These are phyloP conservation scores for Aspergillus novoparasiticus DNA, from an alignment of 2,329 filamentous ascomycete species.

Conservation along the genomic window DNA sequence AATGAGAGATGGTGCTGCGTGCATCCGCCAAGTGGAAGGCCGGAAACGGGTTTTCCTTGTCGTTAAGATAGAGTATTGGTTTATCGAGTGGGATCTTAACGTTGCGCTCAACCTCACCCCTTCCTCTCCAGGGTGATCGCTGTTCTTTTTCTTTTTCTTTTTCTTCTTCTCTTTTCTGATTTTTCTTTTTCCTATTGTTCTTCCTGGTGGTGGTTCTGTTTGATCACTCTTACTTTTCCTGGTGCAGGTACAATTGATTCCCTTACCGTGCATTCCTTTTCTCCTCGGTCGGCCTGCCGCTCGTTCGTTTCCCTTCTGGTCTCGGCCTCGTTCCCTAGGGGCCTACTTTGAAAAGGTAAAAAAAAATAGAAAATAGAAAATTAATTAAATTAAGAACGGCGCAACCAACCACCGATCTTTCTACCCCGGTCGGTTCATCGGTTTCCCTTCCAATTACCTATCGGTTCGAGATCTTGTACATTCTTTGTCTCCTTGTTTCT, in stretches of 20 bases:
- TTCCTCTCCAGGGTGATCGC: background rate
- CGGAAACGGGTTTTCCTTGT: conserved; percentile 1
- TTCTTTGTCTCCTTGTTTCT: conserved; percentile 19
- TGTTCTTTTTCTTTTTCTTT: conserved; percentile 1
- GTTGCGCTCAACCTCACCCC: conserved; percentile 1
- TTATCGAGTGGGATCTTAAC: background rate
- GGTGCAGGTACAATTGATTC: background rate
- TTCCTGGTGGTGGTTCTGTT: background rate
- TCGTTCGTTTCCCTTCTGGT: conserved; percentile 13
- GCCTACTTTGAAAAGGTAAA: conserved; percentile 1
- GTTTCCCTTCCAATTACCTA: conserved; percentile 1
- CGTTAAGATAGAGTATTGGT: background rate
- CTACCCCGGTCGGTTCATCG: background rate
- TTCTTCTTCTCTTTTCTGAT: background rate
- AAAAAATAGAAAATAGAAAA: conserved; percentile 11
- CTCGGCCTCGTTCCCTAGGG: conserved; percentile 14
- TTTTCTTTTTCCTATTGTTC: background rate
- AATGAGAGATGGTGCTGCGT: background rate
- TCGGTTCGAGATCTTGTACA: conserved; percentile 5
- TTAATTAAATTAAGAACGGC: conserved; percentile 5
- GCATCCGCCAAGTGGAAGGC: background rate
- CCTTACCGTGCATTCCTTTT: background rate
- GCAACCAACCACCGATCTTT: conserved; percentile 8
- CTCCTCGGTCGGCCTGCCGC: conserved; percentile 15
- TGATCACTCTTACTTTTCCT: conserved; percentile 3